Percentiles rank a stretch among this genome's conserved stretches.
phyloP scores from a whole-genome alignment of 2,329 filamentous ascomycete species.

The Chalaropsis ovoidea region DNA sequence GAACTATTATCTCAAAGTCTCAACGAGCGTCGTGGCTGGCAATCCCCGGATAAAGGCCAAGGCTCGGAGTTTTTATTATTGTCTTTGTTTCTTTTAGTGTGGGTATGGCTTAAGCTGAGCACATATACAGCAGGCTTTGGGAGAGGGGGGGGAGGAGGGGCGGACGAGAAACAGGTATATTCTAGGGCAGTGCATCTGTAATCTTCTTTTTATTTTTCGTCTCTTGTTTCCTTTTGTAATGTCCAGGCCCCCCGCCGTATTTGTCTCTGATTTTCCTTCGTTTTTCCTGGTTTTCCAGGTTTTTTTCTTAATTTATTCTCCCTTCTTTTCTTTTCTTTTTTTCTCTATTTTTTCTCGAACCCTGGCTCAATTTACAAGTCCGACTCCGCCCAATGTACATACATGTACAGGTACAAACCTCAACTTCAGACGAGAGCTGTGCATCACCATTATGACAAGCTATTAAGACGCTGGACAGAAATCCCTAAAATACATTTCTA shows the following conservation, averaged over 20 bases:
- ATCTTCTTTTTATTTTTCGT: neutral
- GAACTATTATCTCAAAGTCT: neutral
- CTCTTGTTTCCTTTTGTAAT: neutral
- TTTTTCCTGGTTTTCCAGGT: neutral
- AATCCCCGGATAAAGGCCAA: neutral
- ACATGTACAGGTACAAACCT: neutral
- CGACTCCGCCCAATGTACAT: neutral
- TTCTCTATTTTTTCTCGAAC: neutral
- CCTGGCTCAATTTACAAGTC: neutral
- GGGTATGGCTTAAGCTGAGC: neutral
- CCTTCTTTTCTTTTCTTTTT: conserved; percentile 5
- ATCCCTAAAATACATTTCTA: neutral
- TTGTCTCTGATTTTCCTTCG: neutral
- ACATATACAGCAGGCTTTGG: neutral
- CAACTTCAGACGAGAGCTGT: conserved; percentile 9
- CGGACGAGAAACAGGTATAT: conserved; percentile 1
- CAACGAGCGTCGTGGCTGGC: neutral
- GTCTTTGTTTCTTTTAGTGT: neutral
- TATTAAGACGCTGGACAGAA: neutral
- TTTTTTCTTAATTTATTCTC: neutral
- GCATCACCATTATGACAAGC: conserved; percentile 12
- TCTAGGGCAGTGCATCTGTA: neutral
- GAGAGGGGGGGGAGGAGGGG: too few species aligned
- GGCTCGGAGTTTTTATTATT: conserved; percentile 4
- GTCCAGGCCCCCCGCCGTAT: neutral